phyloP scores from a whole-genome alignment of 164 flowering plant species.

The Pachysandra terminalis region DNA sequence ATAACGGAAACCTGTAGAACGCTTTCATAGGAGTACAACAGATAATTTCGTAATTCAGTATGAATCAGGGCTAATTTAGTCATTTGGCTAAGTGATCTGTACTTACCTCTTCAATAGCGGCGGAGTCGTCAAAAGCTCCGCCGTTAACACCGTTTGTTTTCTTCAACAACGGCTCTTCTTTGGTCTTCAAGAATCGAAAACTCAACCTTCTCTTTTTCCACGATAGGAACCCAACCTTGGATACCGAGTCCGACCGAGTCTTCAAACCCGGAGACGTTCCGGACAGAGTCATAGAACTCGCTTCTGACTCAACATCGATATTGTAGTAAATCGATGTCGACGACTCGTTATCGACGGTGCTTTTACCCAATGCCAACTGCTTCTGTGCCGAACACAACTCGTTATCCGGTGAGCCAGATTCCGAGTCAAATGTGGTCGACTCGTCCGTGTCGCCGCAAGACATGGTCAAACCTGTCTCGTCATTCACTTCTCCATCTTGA shows the following conservation, averaged over 20 bases:
- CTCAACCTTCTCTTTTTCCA: conserved; percentile 44
- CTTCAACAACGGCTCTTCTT: conserved; percentile 25
- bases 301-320: neutral
- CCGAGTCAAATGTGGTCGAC: conserved; percentile 14
- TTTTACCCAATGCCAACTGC: neutral
- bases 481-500: conserved; percentile 7
- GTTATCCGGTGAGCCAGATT: conserved; percentile 5
- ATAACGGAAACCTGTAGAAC: no score
- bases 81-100: neutral
- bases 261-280: no score
- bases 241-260: conserved; percentile 12
- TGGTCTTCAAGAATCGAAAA: conserved; percentile 18
- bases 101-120: conserved; percentile 5
- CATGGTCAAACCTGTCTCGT: neutral
- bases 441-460: conserved; percentile 17
- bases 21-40: neutral
- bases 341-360: conserved; percentile 1
- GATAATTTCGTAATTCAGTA: neutral
- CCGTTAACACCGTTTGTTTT: conserved; percentile 8
- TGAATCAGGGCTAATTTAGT: neutral
- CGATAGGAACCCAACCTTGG: conserved; percentile 21
- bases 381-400: neutral
- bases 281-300: conserved; percentile 8
- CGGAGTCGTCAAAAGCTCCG: conserved; percentile 1
- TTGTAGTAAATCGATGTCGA: neutral